Evolutionary conservation across 2,329 filamentous ascomycete species (phyloP).

Genomic region (Aspergillus floridensis): DNA sequence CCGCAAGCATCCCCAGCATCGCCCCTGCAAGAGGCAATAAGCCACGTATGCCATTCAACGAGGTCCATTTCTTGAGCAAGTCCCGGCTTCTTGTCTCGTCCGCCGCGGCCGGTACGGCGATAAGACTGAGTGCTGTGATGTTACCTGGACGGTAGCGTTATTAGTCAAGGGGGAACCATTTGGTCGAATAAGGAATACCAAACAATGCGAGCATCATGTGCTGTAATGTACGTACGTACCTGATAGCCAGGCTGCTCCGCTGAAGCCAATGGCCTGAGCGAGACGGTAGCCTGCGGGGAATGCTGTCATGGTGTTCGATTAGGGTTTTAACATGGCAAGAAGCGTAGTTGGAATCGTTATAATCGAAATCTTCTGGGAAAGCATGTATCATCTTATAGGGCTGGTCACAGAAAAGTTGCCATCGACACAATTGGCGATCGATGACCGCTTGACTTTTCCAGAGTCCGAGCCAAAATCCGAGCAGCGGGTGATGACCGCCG

Average conservation of each 20-base stretch:
- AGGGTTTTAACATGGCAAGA: too few species aligned
- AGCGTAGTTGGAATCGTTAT: too few species aligned
- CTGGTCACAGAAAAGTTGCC: too few species aligned
- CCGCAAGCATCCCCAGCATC: conserved; percentile 16
- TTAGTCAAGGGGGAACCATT: too few species aligned
- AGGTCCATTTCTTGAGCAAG: conserved; percentile 13
- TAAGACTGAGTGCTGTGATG: not conserved
- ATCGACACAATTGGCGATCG: too few species aligned
- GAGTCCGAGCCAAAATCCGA: too few species aligned
- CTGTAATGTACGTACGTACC: not conserved
- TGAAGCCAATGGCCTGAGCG: not conserved
- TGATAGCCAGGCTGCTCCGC: not conserved
- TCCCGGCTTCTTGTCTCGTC: not conserved
- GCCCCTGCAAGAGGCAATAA: conserved; percentile 14
- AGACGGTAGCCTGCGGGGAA: not conserved
- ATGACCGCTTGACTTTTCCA: too few species aligned
- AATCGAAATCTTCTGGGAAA: too few species aligned
- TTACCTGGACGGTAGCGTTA: not conserved
- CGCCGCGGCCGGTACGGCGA: not conserved
- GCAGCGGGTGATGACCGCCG: too few species aligned
- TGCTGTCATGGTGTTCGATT: too few species aligned
- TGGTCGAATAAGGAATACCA: not conserved
- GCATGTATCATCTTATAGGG: too few species aligned
- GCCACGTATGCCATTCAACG: conserved; percentile 15
- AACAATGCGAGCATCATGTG: not conserved